phyloP scores from a whole-genome alignment of 208 protist species.

The Vickermania ingenoplastis region DNA sequence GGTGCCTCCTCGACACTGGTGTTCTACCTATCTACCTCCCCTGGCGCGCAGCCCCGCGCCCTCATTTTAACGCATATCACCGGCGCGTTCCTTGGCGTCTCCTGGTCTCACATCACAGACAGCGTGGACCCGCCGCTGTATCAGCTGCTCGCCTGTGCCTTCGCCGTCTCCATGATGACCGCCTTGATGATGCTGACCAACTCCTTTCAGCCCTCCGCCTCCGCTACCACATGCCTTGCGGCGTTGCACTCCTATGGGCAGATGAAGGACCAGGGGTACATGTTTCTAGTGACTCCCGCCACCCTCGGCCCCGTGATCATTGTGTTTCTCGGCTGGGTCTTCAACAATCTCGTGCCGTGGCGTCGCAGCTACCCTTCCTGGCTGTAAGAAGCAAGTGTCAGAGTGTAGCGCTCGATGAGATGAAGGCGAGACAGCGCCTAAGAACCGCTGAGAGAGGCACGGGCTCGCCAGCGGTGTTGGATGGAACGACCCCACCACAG shows the following conservation, averaged over 20 bases:
- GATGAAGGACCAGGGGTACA: slow-evolving; percentile 46
- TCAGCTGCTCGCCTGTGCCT: slow-evolving; percentile 40
- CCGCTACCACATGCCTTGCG: slow-evolving; percentile 53
- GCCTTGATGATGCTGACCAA: slow-evolving; percentile 34
- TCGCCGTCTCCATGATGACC: slow-evolving; percentile 43
- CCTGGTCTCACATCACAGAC: slow-evolving; percentile 39
- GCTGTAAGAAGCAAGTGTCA: slow-evolving; percentile 13
- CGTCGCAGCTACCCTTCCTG: slow-evolving; percentile 53
- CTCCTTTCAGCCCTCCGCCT: slow-evolving; percentile 52
- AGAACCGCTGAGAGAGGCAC: background rate
- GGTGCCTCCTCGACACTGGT: slow-evolving; percentile 48
- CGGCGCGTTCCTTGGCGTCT: slow-evolving; percentile 49
- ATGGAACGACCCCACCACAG: no score
- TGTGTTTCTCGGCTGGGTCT: slow-evolving; percentile 28
- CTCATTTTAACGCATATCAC: slow-evolving; percentile 39
- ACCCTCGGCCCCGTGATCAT: slow-evolving; percentile 34
- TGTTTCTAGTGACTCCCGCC: slow-evolving; percentile 49
- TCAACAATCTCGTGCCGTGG: slow-evolving; percentile 61
- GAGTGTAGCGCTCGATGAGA: background rate
- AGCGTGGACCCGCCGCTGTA: slow-evolving; percentile 27
- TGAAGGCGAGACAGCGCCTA: background rate
- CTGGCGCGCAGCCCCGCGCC: slow-evolving; percentile 44
- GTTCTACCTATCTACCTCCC: slow-evolving; percentile 36
- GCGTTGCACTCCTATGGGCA: slow-evolving; percentile 40
- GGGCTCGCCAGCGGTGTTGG: no score